Evolutionary conservation across 139 green algal species (phyloP), one percentile per base, ranked within the genome.

Genomic region (Chlamydomonas schloesseri): DNA sequence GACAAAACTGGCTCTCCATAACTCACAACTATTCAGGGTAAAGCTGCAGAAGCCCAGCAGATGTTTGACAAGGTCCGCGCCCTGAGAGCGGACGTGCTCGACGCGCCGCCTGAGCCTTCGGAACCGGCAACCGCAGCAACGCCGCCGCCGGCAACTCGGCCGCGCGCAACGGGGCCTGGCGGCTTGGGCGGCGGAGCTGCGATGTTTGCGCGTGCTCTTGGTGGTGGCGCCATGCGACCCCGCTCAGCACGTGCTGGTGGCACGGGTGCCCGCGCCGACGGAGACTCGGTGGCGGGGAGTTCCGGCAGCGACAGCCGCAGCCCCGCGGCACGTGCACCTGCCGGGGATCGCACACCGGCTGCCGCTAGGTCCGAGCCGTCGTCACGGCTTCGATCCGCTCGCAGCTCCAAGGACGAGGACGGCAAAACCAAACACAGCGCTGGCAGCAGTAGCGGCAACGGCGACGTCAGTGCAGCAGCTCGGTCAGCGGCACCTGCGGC

Each of bases 151-250:
- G 67, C 31, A 4, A 6, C 67, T 11, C 67, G 67, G 8, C 67
- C 67, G 2, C n/a, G 67, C 3, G 10, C 26, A 31, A 9, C 60
- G 60, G n/a, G n/a, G 9, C 10, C 29, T 36, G 65, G n/a, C 21
- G 76, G 36, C 10, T 36, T 83, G 60, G 60, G 36, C 62, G 76
- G 60, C 29, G 76, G 76, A 13, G 76, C 28, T 15, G 76, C 76
- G 2, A 46, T 83, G 60, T 83, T 83, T 24, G 76, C 76, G 11
- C 36, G 60, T 17, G 76, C 76, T 2, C 62, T 83, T 1, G 76
- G 69, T 34, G 69, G 60, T 3, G 57, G 57, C 31, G 42, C 42
- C 42, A 50, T 50, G 42, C 5, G 42, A 8, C 42, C 42, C 8
- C 42, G 42, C 55, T 55, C 24, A 15, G 36, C 28, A 23, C 33